Base-by-base conservation (phyloP, 2,329 filamentous ascomycete genomes). In the Diaporthe australafricana region DNA sequence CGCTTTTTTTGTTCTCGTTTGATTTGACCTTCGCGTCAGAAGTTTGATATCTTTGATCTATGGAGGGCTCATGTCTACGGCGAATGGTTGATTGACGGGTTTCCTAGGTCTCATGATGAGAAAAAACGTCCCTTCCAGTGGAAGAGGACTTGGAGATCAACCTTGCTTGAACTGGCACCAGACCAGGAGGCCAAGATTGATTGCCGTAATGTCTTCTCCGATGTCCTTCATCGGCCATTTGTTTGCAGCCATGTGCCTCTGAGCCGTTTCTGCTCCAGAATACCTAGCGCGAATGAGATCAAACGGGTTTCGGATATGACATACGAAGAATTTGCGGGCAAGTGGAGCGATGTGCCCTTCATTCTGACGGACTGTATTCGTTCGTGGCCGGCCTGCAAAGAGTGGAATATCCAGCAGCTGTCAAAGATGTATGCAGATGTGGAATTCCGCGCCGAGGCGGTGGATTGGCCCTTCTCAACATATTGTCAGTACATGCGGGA, bases 161-260 rank as follows among this genome's bases (percentile, higher is more conserved):
- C 95, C 0, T 89, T 92, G 76, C 87, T 97, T 48, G 87, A 87
- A 45, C 84, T 94, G 17, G 80, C 85, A 1, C 74, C 78, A 25
- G 80, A 82, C 17, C 83, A 86, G 71, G 85, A 88, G 60, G 86
- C 90, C 47, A 85, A 82, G 16, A 84, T 97, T 45, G 88, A 93
- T 76, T 98, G 95, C 82, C 87, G 87, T 66, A 90, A 91, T 77
- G 90, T 98, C 66, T 98, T 94, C 81, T 98, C 96, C 17, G 96
- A 99, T 81, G 91, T 93, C 9, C 87, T 98, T 30, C 94, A 98
- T 81, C 90, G 95, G 12, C 96, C 96, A 0, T 98, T 97, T 80
- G 92, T 94, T 76, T 98, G 96, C 84, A 93, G 94, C 56, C 90
- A 97, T 78, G 91, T 95, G 35, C 82, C 88, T 2, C 83, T 97